Percentiles rank a stretch among this genome's conserved stretches.
These are phyloP conservation scores for Aureobasidium vineae DNA, from an alignment of 2,329 filamentous ascomycete genomes.

Conservation along the genomic window DNA sequence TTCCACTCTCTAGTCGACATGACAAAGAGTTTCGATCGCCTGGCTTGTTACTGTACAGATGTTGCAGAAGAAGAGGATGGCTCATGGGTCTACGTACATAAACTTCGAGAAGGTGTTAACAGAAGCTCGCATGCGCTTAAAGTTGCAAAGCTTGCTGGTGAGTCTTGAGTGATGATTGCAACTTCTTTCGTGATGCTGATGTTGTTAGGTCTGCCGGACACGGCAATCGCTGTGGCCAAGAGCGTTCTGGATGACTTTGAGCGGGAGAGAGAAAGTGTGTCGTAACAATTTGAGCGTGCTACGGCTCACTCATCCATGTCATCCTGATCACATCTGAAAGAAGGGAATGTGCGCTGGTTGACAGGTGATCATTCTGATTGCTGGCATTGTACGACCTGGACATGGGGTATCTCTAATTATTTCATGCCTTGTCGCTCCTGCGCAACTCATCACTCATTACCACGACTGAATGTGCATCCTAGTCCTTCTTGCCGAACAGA, in stretches of 20 bases:
- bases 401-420: slow-evolving; percentile 24
- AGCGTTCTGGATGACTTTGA: slow-evolving; percentile 51
- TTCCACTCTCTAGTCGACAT: slow-evolving; percentile 84
- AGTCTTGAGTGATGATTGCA: slow-evolving; percentile 18
- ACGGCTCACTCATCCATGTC: background rate
- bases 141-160: slow-evolving; percentile 79
- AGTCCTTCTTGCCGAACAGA: slow-evolving; percentile 33
- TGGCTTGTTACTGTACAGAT: slow-evolving; percentile 86
- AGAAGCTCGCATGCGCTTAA: slow-evolving; percentile 87
- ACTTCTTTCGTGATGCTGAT: slow-evolving; percentile 26
- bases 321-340: background rate
- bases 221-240: slow-evolving; percentile 66
- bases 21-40: slow-evolving; percentile 56
- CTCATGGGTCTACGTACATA: slow-evolving; percentile 84
- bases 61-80: slow-evolving; percentile 66
- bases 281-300: background rate
- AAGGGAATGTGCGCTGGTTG: background rate
- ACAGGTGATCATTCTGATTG: background rate
- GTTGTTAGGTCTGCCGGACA: slow-evolving; percentile 61
- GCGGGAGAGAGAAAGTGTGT: background rate
- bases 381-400: background rate
- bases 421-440: slow-evolving; percentile 4
- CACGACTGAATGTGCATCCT: background rate
- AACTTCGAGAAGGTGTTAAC: slow-evolving; percentile 77
- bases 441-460: background rate